Conservation (phyloP, 371 early-diverging fungal genomes). For the Rhizopus microsporus region DNA sequence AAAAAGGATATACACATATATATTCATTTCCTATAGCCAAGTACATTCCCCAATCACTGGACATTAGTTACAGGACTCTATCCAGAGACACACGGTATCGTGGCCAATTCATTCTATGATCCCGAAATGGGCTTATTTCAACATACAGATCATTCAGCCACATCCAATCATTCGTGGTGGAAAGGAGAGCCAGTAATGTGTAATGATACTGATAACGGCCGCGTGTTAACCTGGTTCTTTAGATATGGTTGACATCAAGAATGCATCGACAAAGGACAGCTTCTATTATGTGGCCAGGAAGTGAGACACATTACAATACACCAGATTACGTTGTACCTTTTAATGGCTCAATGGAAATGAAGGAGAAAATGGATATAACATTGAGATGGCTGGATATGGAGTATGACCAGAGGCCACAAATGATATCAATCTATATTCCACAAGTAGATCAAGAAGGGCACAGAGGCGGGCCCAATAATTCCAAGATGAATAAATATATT, state of each 20-base stretch:
- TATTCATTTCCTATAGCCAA: background rate
- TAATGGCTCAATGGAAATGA: constrained; percentile 42
- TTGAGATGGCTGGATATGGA: constrained; percentile 81
- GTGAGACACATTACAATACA: constrained; percentile 52
- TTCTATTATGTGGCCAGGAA: constrained; percentile 92
- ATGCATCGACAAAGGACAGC: constrained; percentile 67
- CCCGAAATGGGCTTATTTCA: constrained; percentile 71
- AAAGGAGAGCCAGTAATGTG: constrained; percentile 80
- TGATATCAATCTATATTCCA: constrained; percentile 79
- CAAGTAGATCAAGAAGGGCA: constrained; percentile 89
- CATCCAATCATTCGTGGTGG: constrained; percentile 79
- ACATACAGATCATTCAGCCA: constrained; percentile 65
- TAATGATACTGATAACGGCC: background rate
- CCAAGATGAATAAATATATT: constrained; percentile 63
- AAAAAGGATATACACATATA: background rate
- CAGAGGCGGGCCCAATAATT: constrained; percentile 71
- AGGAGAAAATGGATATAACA: constrained; percentile 63
- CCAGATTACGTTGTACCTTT: constrained; percentile 74
- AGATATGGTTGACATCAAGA: constrained; percentile 89
- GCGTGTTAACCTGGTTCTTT: constrained; percentile 3
- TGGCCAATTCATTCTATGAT: constrained; percentile 89
- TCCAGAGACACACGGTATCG: constrained; percentile 92
- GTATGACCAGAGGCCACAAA: constrained; percentile 65
- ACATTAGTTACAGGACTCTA: constrained; percentile 89
- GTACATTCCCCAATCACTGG: constrained; percentile 93